Percentiles rank a stretch among this genome's conserved stretches.
phyloP scores from a whole-genome alignment of 768 basidiomycete species.

The Podaxis mareebaensis region DNA sequence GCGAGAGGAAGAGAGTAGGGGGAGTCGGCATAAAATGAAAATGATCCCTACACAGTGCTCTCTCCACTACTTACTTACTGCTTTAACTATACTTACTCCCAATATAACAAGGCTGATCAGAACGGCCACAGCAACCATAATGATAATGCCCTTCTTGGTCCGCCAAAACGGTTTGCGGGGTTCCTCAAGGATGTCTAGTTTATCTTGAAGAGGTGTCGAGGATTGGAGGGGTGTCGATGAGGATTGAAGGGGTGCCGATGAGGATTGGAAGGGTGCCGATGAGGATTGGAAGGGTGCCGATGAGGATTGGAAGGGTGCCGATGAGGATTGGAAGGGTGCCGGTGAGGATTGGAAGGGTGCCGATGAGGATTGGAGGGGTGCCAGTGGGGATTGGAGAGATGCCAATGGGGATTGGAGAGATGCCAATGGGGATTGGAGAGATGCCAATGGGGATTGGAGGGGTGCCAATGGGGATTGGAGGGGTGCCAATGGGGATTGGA shows the following conservation, averaged over 20 bases:
- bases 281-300: neutral
- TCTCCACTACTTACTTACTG: neutral
- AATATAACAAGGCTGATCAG: conserved; percentile 47
- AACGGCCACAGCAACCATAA: conserved; percentile 2
- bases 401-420: conserved; percentile 22
- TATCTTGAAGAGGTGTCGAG: conserved; percentile 29
- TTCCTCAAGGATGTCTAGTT: conserved; percentile 24
- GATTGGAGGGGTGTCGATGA: conserved; percentile 3
- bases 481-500: neutral
- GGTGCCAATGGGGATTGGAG: neutral
- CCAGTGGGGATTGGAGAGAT: neutral
- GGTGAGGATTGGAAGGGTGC: neutral
- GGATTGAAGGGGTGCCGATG: neutral
- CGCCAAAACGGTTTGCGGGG: conserved; percentile 35
- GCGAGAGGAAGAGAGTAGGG: too few relatives aligned
- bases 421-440: conserved; percentile 28
- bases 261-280: neutral
- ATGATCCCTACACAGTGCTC: neutral
- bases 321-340: neutral
- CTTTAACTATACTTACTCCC: conserved; percentile 33
- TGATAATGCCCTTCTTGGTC: conserved; percentile 43
- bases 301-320: neutral
- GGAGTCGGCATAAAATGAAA: neutral
- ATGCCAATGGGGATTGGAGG: neutral
- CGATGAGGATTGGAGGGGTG: neutral